Conservation (phyloP, 2,329 filamentous ascomycete genomes). For the Epichloe brachyelytri region DNA sequence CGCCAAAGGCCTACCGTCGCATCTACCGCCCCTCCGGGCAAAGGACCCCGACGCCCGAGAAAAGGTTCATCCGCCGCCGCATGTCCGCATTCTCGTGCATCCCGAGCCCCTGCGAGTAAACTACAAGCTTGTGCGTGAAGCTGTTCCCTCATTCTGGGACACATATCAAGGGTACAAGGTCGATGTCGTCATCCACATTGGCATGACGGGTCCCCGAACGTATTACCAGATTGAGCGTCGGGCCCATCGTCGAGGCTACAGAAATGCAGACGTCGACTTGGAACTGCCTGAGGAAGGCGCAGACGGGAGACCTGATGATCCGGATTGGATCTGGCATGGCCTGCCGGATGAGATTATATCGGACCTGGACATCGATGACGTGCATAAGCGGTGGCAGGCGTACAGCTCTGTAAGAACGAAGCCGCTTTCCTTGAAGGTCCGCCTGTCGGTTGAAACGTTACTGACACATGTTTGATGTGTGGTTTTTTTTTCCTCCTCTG, state of each 20-base stretch:
- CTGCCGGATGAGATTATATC: slow-evolving; percentile 43
- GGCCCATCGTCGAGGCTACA: slow-evolving; percentile 61
- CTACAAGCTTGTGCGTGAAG: slow-evolving; percentile 51
- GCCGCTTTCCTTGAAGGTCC: neutral
- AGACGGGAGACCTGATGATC: slow-evolving; percentile 31
- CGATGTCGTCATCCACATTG: slow-evolving; percentile 65
- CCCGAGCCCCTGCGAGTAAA: slow-evolving; percentile 55
- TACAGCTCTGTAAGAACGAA: slow-evolving; percentile 31
- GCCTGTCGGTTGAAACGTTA: too few species aligned
- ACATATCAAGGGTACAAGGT: slow-evolving; percentile 26
- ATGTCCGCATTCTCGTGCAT: slow-evolving; percentile 52
- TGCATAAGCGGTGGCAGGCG: slow-evolving; percentile 41
- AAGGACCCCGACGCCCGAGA: slow-evolving; percentile 24
- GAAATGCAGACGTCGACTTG: slow-evolving; percentile 56
- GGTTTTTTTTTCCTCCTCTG: neutral
- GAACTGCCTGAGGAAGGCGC: slow-evolving; percentile 39
- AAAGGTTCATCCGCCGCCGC: slow-evolving; percentile 23
- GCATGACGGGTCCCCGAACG: slow-evolving; percentile 55
- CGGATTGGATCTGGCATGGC: slow-evolving; percentile 40
- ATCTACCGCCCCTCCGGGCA: slow-evolving; percentile 39
- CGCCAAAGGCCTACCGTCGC: slow-evolving; percentile 50
- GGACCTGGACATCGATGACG: slow-evolving; percentile 43
- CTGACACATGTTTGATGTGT: too few species aligned
- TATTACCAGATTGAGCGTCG: slow-evolving; percentile 59
- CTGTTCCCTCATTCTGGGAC: slow-evolving; percentile 52